Evolutionary conservation across 2,329 filamentous ascomycete species (phyloP).

Genomic region (Sporothrix luriei): DNA sequence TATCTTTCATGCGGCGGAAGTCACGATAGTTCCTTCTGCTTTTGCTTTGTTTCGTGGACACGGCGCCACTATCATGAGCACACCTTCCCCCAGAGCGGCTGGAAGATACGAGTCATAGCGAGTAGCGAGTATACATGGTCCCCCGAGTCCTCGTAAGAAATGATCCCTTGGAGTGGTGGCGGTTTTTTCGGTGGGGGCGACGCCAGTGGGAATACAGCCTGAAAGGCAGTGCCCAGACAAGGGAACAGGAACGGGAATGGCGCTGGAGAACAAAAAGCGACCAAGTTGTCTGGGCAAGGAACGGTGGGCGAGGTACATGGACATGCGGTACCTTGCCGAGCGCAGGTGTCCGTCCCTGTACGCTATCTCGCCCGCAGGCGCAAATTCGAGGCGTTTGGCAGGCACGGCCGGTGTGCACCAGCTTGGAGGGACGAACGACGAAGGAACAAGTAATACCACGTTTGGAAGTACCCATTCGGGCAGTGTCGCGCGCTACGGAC

Average conservation of each 20-base stretch:
- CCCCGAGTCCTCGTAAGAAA: background rate
- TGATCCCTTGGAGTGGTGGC: slow-evolving; percentile 18
- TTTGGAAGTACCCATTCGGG: slow-evolving; percentile 24
- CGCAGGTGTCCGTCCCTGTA: background rate
- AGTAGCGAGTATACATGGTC: background rate
- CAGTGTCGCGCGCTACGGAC: slow-evolving; percentile 24
- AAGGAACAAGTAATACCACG: slow-evolving; percentile 25
- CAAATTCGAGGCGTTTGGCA: slow-evolving; percentile 9
- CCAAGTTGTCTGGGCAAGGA: background rate
- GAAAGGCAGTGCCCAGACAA: slow-evolving; percentile 11
- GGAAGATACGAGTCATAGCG: slow-evolving; percentile 18
- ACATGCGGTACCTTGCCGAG: background rate
- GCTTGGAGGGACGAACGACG: slow-evolving; percentile 9
- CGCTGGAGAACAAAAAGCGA: slow-evolving; percentile 2
- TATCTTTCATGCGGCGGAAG: background rate
- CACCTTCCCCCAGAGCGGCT: background rate
- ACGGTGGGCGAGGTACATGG: slow-evolving; percentile 19
- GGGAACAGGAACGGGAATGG: background rate
- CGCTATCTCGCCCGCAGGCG: slow-evolving; percentile 19
- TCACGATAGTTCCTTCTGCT: slow-evolving; percentile 6
- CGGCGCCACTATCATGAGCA: slow-evolving; percentile 1
- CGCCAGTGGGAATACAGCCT: slow-evolving; percentile 7
- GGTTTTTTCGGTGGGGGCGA: slow-evolving; percentile 26
- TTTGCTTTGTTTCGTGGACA: slow-evolving; percentile 18
- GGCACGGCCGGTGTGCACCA: slow-evolving; percentile 2